These are phyloP conservation scores for Sisymbrium irio DNA, from an alignment of 345 rosid genomes.

Conservation along the genomic window DNA sequence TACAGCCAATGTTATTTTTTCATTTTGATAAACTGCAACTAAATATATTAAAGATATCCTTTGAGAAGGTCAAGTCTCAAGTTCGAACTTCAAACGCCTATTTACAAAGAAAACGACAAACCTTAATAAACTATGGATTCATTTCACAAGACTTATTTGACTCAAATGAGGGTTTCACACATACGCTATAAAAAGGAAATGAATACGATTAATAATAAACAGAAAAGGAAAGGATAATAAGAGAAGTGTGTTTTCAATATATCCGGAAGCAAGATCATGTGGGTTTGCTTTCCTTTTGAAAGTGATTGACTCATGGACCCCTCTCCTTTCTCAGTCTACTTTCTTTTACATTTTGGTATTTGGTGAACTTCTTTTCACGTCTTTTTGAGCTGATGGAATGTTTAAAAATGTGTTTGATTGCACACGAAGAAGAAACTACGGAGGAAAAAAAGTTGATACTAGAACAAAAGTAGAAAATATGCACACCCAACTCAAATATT, in stretches of 20 bases:
- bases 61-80: background rate
- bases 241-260: slow-evolving; percentile 23
- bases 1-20: background rate
- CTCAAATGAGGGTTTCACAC: background rate
- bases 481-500: slow-evolving; percentile 9
- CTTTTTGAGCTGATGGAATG: slow-evolving; percentile 20
- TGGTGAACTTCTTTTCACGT: slow-evolving; percentile 33
- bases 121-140: background rate
- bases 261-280: slow-evolving; percentile 36
- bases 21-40: background rate
- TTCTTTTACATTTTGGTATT: slow-evolving; percentile 24
- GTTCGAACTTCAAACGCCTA: background rate
- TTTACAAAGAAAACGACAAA: background rate
- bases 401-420: slow-evolving; percentile 24
- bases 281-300: slow-evolving; percentile 33
- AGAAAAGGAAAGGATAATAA: slow-evolving; percentile 12
- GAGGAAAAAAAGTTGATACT: background rate
- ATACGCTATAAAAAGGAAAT: background rate
- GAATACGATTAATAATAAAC: background rate
- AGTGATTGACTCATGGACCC: slow-evolving; percentile 34
- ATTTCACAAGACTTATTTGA: background rate
- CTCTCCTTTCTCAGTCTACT: background rate
- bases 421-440: slow-evolving; percentile 5
- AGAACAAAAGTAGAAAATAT: background rate
- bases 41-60: background rate